A percentile compares a stretch with the other conserved stretches of the same genome.
phyloP scores from a whole-genome alignment of 192 early-diverging fungal species.

The Linnemannia zychae region DNA sequence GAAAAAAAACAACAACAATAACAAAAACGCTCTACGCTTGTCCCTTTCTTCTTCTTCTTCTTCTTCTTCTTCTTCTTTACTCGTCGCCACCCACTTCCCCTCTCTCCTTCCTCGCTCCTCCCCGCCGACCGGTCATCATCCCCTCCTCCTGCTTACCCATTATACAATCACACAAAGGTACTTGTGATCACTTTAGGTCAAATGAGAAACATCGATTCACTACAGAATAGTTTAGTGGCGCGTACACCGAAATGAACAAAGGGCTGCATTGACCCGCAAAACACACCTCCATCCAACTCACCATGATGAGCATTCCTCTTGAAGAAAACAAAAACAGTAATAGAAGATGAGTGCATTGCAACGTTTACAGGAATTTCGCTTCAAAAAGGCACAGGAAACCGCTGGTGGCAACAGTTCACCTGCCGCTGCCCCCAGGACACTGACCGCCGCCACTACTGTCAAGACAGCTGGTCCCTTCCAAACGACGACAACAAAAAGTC shows the following conservation, averaged over 20 bases:
- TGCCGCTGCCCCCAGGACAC: not conserved
- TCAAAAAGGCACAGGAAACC: constrained; percentile 34
- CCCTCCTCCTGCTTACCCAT: not conserved
- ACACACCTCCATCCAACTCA: too few species aligned
- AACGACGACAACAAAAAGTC: not conserved
- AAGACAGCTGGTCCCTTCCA: too few species aligned
- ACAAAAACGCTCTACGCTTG: not conserved
- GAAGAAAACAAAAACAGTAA: not conserved
- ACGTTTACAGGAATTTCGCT: constrained; percentile 46
- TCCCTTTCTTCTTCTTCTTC: not conserved
- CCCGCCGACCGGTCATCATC: not conserved
- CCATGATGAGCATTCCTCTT: not conserved
- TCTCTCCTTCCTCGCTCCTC: not conserved
- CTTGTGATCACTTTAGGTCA: too few species aligned
- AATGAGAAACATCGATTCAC: too few species aligned
- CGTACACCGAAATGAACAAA: too few species aligned
- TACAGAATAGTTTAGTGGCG: too few species aligned
- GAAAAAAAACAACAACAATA: not conserved
- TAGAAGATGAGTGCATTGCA: constrained; percentile 38
- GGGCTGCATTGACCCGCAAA: too few species aligned
- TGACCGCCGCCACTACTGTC: not conserved
- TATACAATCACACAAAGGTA: not conserved
- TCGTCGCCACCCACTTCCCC: not conserved
- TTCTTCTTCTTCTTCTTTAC: not conserved
- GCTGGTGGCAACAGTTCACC: not conserved